phyloP scores from a whole-genome alignment of 2,329 filamentous ascomycete species.

The Blumeria graminis region DNA sequence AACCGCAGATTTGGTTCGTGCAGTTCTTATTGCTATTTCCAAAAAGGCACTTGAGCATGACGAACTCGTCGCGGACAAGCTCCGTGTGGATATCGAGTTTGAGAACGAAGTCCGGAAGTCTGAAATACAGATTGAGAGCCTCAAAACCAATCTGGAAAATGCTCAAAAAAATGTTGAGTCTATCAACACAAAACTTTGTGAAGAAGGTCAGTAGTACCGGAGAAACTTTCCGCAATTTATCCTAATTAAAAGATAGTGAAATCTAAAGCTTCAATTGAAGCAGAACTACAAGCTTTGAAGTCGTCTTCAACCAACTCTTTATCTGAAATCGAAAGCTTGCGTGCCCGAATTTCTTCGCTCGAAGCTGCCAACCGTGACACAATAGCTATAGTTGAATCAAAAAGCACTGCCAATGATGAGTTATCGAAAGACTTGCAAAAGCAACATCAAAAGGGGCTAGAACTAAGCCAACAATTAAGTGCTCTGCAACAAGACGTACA shows the following conservation, averaged over 20 bases:
- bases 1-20: conserved; percentile 54
- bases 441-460: conserved; percentile 70
- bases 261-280: conserved; percentile 48
- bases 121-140: conserved; percentile 58
- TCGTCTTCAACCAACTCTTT: conserved; percentile 51
- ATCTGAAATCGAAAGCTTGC: conserved; percentile 51
- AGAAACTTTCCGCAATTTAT: neutral
- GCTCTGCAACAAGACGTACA: conserved; percentile 66
- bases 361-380: conserved; percentile 86
- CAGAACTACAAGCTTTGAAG: conserved; percentile 57
- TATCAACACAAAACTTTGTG: conserved; percentile 53
- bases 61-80: conserved; percentile 61
- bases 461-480: conserved; percentile 62
- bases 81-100: conserved; percentile 74
- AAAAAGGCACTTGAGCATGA: conserved; percentile 65
- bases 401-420: conserved; percentile 64
- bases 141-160: conserved; percentile 64
- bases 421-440: conserved; percentile 67
- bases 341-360: conserved; percentile 61
- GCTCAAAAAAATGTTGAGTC: conserved; percentile 65
- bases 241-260: conserved; percentile 34
- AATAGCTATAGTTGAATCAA: conserved; percentile 68
- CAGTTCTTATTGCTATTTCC: conserved; percentile 50
- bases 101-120: conserved; percentile 70
- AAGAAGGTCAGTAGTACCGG: conserved; percentile 39